A percentile compares a stretch with the other conserved stretches of the same genome.
phyloP scores from a whole-genome alignment of 108 stramenopile species.

The Licmophora abbreviata region DNA sequence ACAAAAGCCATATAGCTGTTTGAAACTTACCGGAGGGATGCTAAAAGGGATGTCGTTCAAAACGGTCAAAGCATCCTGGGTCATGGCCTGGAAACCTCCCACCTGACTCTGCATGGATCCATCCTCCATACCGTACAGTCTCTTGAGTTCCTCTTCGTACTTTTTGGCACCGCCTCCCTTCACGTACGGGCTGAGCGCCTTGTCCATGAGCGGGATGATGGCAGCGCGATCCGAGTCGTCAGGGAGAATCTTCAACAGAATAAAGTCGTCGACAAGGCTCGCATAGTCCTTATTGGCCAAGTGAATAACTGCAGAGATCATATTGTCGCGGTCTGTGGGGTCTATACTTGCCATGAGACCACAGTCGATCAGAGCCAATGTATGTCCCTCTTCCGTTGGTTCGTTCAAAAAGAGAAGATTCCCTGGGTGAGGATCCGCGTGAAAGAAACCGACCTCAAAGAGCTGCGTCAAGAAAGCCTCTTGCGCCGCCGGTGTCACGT shows the following conservation, averaged over 20 bases:
- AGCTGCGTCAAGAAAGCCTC: slow-evolving; percentile 84
- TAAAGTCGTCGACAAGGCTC: slow-evolving; percentile 83
- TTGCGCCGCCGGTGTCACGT: slow-evolving; percentile 69
- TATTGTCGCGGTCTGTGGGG: slow-evolving; percentile 60
- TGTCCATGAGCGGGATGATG: slow-evolving; percentile 87
- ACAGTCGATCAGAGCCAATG: slow-evolving; percentile 80
- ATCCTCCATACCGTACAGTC: slow-evolving; percentile 80
- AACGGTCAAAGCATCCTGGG: slow-evolving; percentile 81
- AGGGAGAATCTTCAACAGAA: slow-evolving; percentile 74
- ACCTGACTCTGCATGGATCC: slow-evolving; percentile 48
- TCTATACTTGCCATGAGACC: slow-evolving; percentile 80
- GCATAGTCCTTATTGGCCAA: slow-evolving; percentile 87
- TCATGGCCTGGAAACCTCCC: slow-evolving; percentile 81
- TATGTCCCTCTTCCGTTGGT: slow-evolving; percentile 57
- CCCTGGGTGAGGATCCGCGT: slow-evolving; percentile 50
- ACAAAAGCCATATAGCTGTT: too few species aligned
- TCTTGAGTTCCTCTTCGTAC: slow-evolving; percentile 75
- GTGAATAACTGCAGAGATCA: slow-evolving; percentile 85
- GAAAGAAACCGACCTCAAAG: slow-evolving; percentile 68
- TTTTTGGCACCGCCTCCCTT: slow-evolving; percentile 88
- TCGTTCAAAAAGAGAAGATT: slow-evolving; percentile 63
- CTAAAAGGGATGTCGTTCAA: slow-evolving; percentile 85
- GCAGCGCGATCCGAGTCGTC: slow-evolving; percentile 65
- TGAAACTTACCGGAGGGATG: slow-evolving; percentile 62
- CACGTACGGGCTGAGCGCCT: slow-evolving; percentile 84